Percentiles rank a stretch among this genome's conserved stretches.
Conservation (phyloP, 495 filamentous ascomycete genomes). For the Daldinia grandis region DNA sequence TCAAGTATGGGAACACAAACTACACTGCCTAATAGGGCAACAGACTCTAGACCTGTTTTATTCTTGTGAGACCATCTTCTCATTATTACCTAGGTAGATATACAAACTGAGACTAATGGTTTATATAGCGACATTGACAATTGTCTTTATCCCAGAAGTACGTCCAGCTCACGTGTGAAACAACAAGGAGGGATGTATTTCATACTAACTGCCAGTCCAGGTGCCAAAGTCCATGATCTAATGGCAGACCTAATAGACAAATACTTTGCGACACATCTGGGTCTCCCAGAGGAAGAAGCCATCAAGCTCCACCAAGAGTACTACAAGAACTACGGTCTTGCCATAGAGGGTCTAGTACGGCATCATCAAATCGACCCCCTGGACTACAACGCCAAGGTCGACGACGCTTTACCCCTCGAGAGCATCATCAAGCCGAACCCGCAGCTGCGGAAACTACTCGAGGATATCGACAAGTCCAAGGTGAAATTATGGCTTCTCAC, state of each 20-base stretch:
- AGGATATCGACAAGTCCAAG: conserved; percentile 79
- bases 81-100: not conserved
- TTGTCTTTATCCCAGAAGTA: conserved; percentile 78
- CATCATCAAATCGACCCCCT: conserved; percentile 96
- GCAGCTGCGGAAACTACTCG: conserved; percentile 75
- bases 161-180: conserved; percentile 31
- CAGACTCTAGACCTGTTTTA: conserved; percentile 48
- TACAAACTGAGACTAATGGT: conserved; percentile 6
- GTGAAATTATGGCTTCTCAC: conserved; percentile 94
- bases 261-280: conserved; percentile 84
- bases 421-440: conserved; percentile 79
- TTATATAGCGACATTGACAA: conserved; percentile 88
- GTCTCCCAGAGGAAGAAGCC: conserved; percentile 75
- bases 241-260: conserved; percentile 80
- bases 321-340: conserved; percentile 93
- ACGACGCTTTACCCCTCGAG: conserved; percentile 93
- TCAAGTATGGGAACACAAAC: conserved; percentile 39
- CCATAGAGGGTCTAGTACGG: conserved; percentile 92
- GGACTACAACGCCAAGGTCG: conserved; percentile 92
- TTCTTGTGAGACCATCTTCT: conserved; percentile 54
- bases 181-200: not conserved
- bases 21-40: conserved; percentile 26
- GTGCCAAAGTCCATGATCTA: conserved; percentile 73
- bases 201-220: conserved; percentile 50
- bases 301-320: conserved; percentile 85